These are phyloP conservation scores for Zygosaccharomyces rouxii DNA, from an alignment of 805 yeast genomes.

Conservation along the genomic window DNA sequence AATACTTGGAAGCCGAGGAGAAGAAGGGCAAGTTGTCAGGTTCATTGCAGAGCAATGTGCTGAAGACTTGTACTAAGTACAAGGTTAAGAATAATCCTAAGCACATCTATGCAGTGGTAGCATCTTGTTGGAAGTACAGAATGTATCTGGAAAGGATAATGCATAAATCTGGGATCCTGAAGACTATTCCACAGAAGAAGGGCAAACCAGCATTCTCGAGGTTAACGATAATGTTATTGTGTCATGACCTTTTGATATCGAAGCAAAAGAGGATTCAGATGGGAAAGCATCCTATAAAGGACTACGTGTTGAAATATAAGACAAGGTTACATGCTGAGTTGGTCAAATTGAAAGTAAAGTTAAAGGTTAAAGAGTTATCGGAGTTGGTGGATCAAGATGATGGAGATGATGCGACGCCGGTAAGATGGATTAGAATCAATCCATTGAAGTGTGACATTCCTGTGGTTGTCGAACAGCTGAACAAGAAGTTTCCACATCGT, in stretches of 20 bases:
- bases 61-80: conserved; percentile 45
- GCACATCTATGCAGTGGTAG: conserved; percentile 79
- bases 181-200: conserved; percentile 40
- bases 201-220: conserved; percentile 46
- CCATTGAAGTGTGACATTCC: conserved; percentile 43
- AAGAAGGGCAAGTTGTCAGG: conserved; percentile 41
- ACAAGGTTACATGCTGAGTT: conserved; percentile 80
- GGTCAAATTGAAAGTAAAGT: conserved; percentile 68
- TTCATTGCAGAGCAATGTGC: conserved; percentile 50
- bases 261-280: conserved; percentile 78
- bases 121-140: conserved; percentile 69
- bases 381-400: conserved; percentile 54
- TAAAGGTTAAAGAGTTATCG: conserved; percentile 54
- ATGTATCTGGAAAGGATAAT: conserved; percentile 60
- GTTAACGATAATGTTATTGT: conserved; percentile 47
- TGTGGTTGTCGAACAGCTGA: conserved; percentile 26
- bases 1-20: conserved; percentile 31
- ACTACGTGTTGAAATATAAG: conserved; percentile 70
- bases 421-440: conserved; percentile 78
- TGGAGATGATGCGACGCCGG: conserved; percentile 55
- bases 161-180: conserved; percentile 61
- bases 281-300: conserved; percentile 84
- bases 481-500: conserved; percentile 40
- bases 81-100: conserved; percentile 65
- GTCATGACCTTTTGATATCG: conserved; percentile 76